Conservation (phyloP, 192 early-diverging fungal species). For the Coemansia interrupta region DNA sequence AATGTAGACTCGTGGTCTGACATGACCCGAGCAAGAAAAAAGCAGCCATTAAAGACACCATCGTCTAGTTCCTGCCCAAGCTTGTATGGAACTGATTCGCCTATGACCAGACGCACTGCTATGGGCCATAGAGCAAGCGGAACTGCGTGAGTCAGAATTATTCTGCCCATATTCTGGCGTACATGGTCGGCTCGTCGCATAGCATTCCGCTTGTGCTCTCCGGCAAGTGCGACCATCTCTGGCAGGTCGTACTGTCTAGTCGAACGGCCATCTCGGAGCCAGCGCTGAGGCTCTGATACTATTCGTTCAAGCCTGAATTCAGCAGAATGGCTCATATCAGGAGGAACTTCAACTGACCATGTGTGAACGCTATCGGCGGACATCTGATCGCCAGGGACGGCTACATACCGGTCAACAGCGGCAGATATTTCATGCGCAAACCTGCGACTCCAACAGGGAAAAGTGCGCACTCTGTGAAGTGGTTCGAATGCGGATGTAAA, state of each 20-base stretch:
- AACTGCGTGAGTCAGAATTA: no score
- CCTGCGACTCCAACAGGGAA: conserved; percentile 50
- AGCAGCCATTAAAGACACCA: background rate
- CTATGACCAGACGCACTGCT: background rate
- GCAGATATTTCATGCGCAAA: conserved; percentile 48
- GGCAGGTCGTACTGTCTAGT: conserved; percentile 33
- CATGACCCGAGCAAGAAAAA: background rate
- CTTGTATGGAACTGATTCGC: background rate
- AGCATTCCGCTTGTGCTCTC: conserved; percentile 5
- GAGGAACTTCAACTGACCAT: no score
- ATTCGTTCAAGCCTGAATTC: background rate
- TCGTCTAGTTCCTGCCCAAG: background rate
- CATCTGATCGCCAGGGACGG: no score
- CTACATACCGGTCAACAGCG: conserved; percentile 20
- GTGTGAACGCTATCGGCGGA: background rate
- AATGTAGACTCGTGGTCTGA: background rate
- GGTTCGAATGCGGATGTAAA: conserved; percentile 17
- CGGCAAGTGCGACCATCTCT: conserved; percentile 39
- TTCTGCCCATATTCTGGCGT: no score
- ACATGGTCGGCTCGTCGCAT: background rate
- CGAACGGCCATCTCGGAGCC: conserved; percentile 29
- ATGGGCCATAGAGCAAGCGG: conserved; percentile 5
- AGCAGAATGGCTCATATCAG: background rate
- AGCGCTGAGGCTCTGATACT: conserved; percentile 3
- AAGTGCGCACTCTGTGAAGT: conserved; percentile 26